Evolutionary conservation across 768 basidiomycete genomes (phyloP).

Genomic region (Suillus subluteus): DNA sequence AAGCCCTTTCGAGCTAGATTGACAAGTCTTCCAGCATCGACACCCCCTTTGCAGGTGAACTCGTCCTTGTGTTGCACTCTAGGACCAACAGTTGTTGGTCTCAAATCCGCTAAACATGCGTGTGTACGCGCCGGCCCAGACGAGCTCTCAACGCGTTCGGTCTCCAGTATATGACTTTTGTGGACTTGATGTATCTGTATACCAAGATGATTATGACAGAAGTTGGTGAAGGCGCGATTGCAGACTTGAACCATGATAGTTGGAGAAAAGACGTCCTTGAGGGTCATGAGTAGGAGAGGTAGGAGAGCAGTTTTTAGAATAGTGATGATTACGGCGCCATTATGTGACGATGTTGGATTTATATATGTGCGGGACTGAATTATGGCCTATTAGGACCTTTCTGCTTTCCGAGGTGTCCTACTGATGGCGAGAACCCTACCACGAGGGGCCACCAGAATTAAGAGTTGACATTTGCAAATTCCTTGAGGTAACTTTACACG

Average conservation of each 20-base stretch:
- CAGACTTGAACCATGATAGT: conserved; percentile 31
- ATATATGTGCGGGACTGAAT: conserved; percentile 6
- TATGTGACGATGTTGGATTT: not conserved
- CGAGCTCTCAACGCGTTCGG: conserved; percentile 34
- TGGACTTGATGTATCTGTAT: conserved; percentile 25
- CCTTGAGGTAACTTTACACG: conserved; percentile 35
- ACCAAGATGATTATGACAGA: conserved; percentile 25
- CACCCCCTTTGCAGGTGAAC: conserved; percentile 40
- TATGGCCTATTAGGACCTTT: conserved; percentile 4
- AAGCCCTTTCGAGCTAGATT: conserved; percentile 36
- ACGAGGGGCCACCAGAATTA: conserved; percentile 18
- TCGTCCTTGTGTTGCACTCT: conserved; percentile 39
- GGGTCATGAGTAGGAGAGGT: not conserved
- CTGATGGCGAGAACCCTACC: conserved; percentile 14
- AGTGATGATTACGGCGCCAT: conserved; percentile 1
- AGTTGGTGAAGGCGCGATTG: conserved; percentile 26
- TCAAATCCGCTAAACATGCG: conserved; percentile 23
- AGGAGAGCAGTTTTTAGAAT: not conserved
- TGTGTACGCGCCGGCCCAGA: conserved; percentile 38
- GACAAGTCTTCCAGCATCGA: conserved; percentile 38
- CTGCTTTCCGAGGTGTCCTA: conserved; percentile 13
- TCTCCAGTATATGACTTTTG: conserved; percentile 24
- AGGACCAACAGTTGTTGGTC: conserved; percentile 33
- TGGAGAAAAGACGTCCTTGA: conserved; percentile 19
- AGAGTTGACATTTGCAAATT: conserved; percentile 5